Base-by-base conservation (phyloP, 257 asterid species). In the Hygrophila difformis region DNA sequence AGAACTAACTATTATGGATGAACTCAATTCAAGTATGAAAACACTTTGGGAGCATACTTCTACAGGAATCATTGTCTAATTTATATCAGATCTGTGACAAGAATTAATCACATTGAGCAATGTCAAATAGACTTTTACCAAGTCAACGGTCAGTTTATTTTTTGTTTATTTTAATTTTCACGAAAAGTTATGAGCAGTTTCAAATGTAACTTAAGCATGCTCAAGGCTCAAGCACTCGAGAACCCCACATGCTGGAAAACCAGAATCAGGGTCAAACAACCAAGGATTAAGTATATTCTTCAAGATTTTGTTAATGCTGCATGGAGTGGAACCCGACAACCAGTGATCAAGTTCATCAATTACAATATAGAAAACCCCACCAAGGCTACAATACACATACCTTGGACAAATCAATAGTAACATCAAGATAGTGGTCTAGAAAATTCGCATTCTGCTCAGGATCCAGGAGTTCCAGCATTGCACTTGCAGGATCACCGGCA, bases 401-500 rank as follows among this genome's bases (percentile, higher is more conserved):
- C 99, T 91, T 91, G 38, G 99, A 86, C 59, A 91, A 68, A 74
- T 91, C 99, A 63, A 91, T 91, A 35, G 97, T 66, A 39, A 91
- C 99, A 72, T 91, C 99, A 55, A 91, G 99, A 73, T 91, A 91
- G 72, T 91, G 99, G 65, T 91, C 99, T 26, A 91, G 80, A 66
- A 91, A 91, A 71, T 91, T 91, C 12, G 95, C 99, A 64, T 91
- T 91, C 76, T 91, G 99, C 76, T 91, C 97, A 12, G 99, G 99
- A 50, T 91, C 97, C 52, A 91, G 96, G 46, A 91, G 93, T 68
- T 91, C 99, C 73, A 91, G 79, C 99, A 91, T 91, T 47, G 99
- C 99, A 76, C 99, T 91, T 37, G 99, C 99, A 22, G 99, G 99
- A 72, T 91, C 99, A 47, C 99, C 99, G 13, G 95, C 82, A 73